These are phyloP conservation scores for Colletotrichum incanum DNA, from an alignment of 2,329 filamentous ascomycete species.

Conservation along the genomic window DNA sequence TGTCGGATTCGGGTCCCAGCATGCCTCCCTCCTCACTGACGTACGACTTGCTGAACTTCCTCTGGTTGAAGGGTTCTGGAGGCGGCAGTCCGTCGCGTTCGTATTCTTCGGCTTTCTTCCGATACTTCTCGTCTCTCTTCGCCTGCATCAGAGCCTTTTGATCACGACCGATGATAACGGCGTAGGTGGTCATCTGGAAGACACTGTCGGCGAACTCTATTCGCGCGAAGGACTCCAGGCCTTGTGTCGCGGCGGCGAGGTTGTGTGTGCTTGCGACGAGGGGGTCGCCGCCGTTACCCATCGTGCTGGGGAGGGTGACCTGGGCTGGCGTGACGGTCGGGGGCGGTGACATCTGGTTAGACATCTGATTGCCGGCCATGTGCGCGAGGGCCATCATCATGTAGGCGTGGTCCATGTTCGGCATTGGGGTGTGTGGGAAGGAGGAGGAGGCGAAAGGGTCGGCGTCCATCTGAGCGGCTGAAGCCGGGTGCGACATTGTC, in stretches of 20 bases:
- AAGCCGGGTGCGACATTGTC: slow-evolving; percentile 42
- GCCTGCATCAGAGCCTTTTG: slow-evolving; percentile 71
- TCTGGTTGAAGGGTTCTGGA: slow-evolving; percentile 64
- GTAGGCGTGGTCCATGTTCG: slow-evolving; percentile 56
- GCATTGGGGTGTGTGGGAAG: slow-evolving; percentile 52
- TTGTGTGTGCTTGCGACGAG: slow-evolving; percentile 52
- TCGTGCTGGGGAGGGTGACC: slow-evolving; percentile 59
- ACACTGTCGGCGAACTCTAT: slow-evolving; percentile 82
- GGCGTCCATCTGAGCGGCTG: slow-evolving; percentile 38
- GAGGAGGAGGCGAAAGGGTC: slow-evolving; percentile 54
- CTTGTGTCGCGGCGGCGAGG: slow-evolving; percentile 56
- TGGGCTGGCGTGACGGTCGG: slow-evolving; percentile 64
- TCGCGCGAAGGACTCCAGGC: slow-evolving; percentile 70
- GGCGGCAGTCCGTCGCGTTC: slow-evolving; percentile 65
- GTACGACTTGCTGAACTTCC: slow-evolving; percentile 75
- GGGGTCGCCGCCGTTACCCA: slow-evolving; percentile 48
- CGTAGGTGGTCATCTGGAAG: slow-evolving; percentile 84
- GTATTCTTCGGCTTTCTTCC: slow-evolving; percentile 63
- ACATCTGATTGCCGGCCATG: slow-evolving; percentile 53
- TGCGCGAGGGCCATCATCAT: slow-evolving; percentile 63
- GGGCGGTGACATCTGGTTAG: slow-evolving; percentile 57
- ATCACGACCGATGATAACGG: slow-evolving; percentile 81
- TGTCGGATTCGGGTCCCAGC: slow-evolving; percentile 74
- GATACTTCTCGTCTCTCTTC: slow-evolving; percentile 65
- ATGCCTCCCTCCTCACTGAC: slow-evolving; percentile 81